Evolutionary conservation across 192 early-diverging fungal genomes (phyloP).

Genomic region (Backusella morwellensis): DNA sequence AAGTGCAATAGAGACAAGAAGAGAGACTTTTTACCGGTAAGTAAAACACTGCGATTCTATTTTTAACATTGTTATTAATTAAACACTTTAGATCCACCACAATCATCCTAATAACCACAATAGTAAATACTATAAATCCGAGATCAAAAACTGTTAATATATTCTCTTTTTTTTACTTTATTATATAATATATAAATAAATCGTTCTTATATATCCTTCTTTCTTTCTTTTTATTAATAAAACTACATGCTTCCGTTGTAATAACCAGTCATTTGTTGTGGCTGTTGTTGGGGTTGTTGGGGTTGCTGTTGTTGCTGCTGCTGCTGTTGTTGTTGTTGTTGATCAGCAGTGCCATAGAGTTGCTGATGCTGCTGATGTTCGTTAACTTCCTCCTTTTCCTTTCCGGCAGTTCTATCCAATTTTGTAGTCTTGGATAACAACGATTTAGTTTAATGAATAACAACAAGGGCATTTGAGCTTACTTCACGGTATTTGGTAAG

Average conservation of each 20-base stretch:
- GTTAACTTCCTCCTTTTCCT: slow-evolving; percentile 50
- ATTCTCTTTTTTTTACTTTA: background rate
- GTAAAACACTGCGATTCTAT: background rate
- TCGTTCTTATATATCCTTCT: background rate
- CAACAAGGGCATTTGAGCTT: slow-evolving; percentile 26
- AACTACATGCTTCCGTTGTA: slow-evolving; percentile 15
- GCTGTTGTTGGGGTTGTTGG: slow-evolving; percentile 1
- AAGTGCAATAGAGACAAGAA: background rate
- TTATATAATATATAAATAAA: background rate
- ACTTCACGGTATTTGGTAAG: slow-evolving; percentile 89
- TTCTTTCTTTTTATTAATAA: background rate
- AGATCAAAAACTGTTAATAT: background rate
- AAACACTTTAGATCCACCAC: too few species aligned
- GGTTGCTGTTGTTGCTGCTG: slow-evolving; percentile 2
- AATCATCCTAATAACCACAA: too few species aligned
- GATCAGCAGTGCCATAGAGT: slow-evolving; percentile 3
- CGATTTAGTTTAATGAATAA: too few species aligned
- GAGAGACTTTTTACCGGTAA: slow-evolving; percentile 3
- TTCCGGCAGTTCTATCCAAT: slow-evolving; percentile 46
- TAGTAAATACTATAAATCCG: background rate
- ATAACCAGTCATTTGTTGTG: background rate
- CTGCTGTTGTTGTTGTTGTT: slow-evolving; percentile 3
- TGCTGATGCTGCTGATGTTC: slow-evolving; percentile 11
- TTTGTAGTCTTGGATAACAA: slow-evolving; percentile 48
- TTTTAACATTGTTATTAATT: background rate